Percentiles rank a stretch among this genome's conserved stretches.
Evolutionary conservation across 2,329 filamentous ascomycete species (phyloP).

Genomic region (Penicillium sp.): DNA sequence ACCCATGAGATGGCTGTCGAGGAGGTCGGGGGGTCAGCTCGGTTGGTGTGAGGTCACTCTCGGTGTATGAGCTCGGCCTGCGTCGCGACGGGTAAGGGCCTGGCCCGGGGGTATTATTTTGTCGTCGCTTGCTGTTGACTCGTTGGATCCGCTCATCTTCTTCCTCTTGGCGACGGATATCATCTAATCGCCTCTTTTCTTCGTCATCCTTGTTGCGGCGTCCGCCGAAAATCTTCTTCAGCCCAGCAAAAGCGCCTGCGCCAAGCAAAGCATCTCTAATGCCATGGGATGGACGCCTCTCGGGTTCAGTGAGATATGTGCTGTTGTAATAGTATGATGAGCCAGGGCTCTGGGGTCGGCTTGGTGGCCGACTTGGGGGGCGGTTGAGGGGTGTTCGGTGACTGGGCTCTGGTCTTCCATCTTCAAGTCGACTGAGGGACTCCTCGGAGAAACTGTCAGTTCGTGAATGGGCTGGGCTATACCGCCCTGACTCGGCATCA

Average conservation of each 20-base stretch:
- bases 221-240: constrained; percentile 61
- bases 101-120: constrained; percentile 60
- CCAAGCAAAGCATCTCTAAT: constrained; percentile 64
- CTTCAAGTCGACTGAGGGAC: constrained; percentile 49
- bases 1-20: constrained; percentile 31
- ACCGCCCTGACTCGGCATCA: constrained; percentile 54
- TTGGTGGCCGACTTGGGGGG: constrained; percentile 34
- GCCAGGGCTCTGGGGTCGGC: constrained; percentile 34
- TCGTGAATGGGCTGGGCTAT: constrained; percentile 53
- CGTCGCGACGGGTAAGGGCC: constrained; percentile 45
- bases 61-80: constrained; percentile 34
- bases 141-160: constrained; percentile 56
- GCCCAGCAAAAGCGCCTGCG: constrained; percentile 63
- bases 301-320: constrained; percentile 45
- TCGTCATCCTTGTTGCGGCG: constrained; percentile 56
- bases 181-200: constrained; percentile 61
- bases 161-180: constrained; percentile 51
- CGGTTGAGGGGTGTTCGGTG: constrained; percentile 34
- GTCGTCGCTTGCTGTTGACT: constrained; percentile 60
- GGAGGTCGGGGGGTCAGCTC: constrained; percentile 33
- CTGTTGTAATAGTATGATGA: constrained; percentile 42
- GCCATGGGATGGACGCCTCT: constrained; percentile 48
- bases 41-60: constrained; percentile 40
- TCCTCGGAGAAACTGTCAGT: constrained; percentile 44
- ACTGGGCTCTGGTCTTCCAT: constrained; percentile 52